Conservation (phyloP, 2,329 filamentous ascomycete species). For the Tolypocladium capitatum region DNA sequence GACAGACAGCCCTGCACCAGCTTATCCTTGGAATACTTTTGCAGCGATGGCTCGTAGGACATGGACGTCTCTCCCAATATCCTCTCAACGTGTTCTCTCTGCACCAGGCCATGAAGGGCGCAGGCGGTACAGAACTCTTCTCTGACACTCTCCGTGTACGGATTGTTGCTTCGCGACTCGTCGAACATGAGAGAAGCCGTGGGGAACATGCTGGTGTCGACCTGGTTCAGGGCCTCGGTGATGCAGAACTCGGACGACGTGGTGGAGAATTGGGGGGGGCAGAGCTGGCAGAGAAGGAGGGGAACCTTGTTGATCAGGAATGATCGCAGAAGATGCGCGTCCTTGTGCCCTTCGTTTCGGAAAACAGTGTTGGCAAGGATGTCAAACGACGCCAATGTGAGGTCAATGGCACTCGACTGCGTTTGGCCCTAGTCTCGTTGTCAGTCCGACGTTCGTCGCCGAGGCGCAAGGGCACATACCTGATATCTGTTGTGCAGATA, state of each 20-base stretch:
- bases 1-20: constrained; percentile 66
- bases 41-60: constrained; percentile 60
- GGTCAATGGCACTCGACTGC: constrained; percentile 63
- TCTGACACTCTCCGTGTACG: constrained; percentile 44
- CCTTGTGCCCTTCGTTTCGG: constrained; percentile 39
- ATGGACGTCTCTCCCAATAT: constrained; percentile 77
- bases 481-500: constrained; percentile 79
- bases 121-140: constrained; percentile 82
- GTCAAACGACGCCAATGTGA: constrained; percentile 83
- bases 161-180: constrained; percentile 42
- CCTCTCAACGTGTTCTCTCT: constrained; percentile 61
- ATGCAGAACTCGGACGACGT: constrained; percentile 62
- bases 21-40: constrained; percentile 64
- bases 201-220: constrained; percentile 65
- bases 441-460: background rate
- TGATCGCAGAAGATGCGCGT: constrained; percentile 65
- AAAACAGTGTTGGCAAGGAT: constrained; percentile 78
- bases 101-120: constrained; percentile 73
- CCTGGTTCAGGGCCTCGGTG: constrained; percentile 61
- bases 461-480: constrained; percentile 27
- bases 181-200: constrained; percentile 47
- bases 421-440: constrained; percentile 48
- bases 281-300: constrained; percentile 37
- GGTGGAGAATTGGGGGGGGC: constrained; percentile 56
- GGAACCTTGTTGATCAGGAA: constrained; percentile 65